Conservation (phyloP, 164 flowering plant genomes). For the Chimonanthus salicifolius region DNA sequence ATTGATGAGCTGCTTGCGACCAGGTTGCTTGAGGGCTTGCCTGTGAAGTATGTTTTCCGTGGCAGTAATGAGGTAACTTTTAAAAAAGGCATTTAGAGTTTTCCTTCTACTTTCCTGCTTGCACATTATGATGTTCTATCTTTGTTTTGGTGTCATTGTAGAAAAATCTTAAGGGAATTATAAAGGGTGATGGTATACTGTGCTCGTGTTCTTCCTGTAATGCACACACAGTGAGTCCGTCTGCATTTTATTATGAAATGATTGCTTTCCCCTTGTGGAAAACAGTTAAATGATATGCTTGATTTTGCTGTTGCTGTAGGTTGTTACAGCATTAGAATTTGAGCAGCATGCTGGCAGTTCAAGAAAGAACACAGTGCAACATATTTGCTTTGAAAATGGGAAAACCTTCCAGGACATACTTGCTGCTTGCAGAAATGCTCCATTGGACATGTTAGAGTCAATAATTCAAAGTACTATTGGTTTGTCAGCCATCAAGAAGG, state of each 20-base stretch:
- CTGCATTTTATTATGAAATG: background rate
- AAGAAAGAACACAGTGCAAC: conserved; percentile 63
- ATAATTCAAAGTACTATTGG: conserved; percentile 36
- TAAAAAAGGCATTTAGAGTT: background rate
- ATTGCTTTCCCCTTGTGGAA: no score
- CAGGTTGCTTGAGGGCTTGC: conserved; percentile 65
- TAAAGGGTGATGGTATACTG: conserved; percentile 52
- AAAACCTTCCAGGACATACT: conserved; percentile 56
- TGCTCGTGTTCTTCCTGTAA: conserved; percentile 62
- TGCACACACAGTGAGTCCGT: conserved; percentile 45
- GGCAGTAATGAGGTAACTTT: conserved; percentile 22
- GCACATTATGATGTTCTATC: background rate
- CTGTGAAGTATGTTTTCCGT: conserved; percentile 35
- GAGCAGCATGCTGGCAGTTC: conserved; percentile 76
- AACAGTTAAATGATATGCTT: background rate
- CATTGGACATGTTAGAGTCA: conserved; percentile 38
- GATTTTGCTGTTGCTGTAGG: conserved; percentile 29
- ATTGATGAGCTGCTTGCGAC: conserved; percentile 56
- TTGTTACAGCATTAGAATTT: conserved; percentile 50
- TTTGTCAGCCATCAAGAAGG: conserved; percentile 15
- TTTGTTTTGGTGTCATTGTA: conserved; percentile 1
- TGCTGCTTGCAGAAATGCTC: conserved; percentile 43
- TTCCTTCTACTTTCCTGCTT: no score
- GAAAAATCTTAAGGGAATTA: conserved; percentile 47
- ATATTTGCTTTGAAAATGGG: conserved; percentile 71